Conservation (phyloP, 352 stramenopile genomes). For the Globisporangium irregulare region DNA sequence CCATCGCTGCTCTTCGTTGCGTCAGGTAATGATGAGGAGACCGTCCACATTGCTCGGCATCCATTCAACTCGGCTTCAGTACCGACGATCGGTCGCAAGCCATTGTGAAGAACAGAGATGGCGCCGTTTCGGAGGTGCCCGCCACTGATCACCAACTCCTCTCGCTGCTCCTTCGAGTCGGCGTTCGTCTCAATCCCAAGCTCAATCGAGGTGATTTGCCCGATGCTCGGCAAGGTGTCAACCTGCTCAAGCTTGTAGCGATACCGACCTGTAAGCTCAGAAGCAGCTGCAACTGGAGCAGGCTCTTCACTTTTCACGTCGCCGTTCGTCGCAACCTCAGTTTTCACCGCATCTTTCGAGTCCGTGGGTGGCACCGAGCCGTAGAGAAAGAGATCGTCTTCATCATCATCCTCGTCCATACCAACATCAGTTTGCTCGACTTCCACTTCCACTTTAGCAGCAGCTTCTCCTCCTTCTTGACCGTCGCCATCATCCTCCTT, state of each 20-base stretch:
- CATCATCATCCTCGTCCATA: slow-evolving; percentile 57
- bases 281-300: not conserved
- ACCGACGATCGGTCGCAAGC: slow-evolving; percentile 77
- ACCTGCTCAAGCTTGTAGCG: slow-evolving; percentile 60
- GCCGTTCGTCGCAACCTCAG: slow-evolving; percentile 9
- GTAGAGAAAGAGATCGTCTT: slow-evolving; percentile 79
- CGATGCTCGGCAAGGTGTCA: slow-evolving; percentile 68
- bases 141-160: slow-evolving; percentile 78
- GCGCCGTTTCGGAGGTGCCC: slow-evolving; percentile 57
- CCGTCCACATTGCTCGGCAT: slow-evolving; percentile 85
- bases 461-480: not conserved
- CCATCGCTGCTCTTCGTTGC: slow-evolving; percentile 47
- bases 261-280: slow-evolving; percentile 21
- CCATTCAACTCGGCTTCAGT: slow-evolving; percentile 79
- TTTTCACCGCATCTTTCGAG: slow-evolving; percentile 11
- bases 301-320: slow-evolving; percentile 11
- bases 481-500: slow-evolving; percentile 17
- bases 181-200: slow-evolving; percentile 70
- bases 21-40: slow-evolving; percentile 60
- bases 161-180: slow-evolving; percentile 73
- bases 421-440: slow-evolving; percentile 3
- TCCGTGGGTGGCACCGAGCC: slow-evolving; percentile 37
- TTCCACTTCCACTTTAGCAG: slow-evolving; percentile 15
- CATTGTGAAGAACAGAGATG: slow-evolving; percentile 77
- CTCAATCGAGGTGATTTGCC: slow-evolving; percentile 83